Evolutionary conservation across 2,329 filamentous ascomycete genomes (phyloP), one percentile per base, ranked within the genome.

Genomic region (Huntiella abstrusa): DNA sequence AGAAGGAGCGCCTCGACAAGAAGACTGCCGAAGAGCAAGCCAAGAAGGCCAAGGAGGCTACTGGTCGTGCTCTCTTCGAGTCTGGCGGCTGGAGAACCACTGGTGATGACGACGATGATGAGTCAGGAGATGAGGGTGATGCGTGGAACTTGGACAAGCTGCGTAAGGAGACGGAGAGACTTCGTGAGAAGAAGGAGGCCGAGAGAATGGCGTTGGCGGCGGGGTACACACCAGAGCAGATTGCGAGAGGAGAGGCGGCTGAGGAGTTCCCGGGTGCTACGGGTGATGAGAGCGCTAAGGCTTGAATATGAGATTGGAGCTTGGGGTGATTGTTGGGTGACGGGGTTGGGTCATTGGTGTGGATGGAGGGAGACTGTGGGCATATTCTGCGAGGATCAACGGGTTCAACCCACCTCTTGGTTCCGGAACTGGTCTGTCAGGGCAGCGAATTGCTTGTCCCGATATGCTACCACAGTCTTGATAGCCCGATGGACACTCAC

Each of bases 21-120:
- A 96, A 94, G 71, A 81, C 80, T 12, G 91, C 91, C 16, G 91
- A 98, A 57, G 83, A 91, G 54, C 79, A 94, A 64, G 85, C 86
- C 41, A 77, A 80, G 58, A 78, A 81, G 64, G 83, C 86, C 58
- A 96, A 93, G 71, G 91, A 98, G 56, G 88, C 87, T 16, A 98
- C 91, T 15, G 91, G 91, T 57, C 77, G 87, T 65, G 84, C 86
- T 5, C 70, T 98, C 64, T 98, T 98, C 61, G 91, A 98, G 65
- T 91, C 86, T 62, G 91, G 91, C 56, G 87, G 92, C 61, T 98
- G 88, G 88, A 69, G 77, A 51, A 73, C 73, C 19, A 73, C 73
- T 38, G 73, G 73, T 33, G 73, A 72, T 32, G 75, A 73, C 0
- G 69, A 67, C 3, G 72, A 72, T 3, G 70, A 71, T 11, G 75